Evolutionary conservation across 768 basidiomycete genomes (phyloP), one percentile per base, ranked within the genome.

Genomic region (Lactifluus piperatus): DNA sequence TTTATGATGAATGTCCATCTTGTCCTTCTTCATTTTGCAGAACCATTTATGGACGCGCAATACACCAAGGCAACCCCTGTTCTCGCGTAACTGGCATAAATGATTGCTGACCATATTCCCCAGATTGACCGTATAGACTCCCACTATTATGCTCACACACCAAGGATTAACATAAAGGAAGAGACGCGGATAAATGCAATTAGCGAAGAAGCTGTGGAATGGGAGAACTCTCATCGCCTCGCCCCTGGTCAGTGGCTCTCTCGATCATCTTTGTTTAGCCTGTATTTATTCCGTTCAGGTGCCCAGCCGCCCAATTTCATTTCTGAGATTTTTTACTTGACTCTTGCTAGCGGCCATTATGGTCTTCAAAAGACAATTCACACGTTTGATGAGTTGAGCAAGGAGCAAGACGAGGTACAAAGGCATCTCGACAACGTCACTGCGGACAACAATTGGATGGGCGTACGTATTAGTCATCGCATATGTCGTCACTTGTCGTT

Each of bases 161-260:
- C 76, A 10, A 79, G 92, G 6, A 81, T 98, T 29, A 78, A 90
- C 64, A 72, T 95, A 24, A 82, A 73, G 29, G 95, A 98, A 14
- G 92, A 97, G 69, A 99, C 97, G 0, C 85, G 94, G 51, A 88
- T 99, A 64, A 93, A 92, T 65, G 93, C 93, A 0, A 92, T 91
- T 0, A 87, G 84, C 63, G 88, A 92, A 57, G 94, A 98, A 66
- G 91, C 88, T 1, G 76, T 80, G 22, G 74, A 79, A 57, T 97
- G 91, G 85, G 82, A 75, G 46, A 75, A 80, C 44, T 71, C 76
- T 51, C 77, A 83, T 53, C 72, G 72, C 61, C 67, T 72, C 16
- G 64, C 76, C 44, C 71, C 70, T 51, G 81, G 85, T 83, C 60
- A 10, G 67, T 58, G 27, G 43, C 14, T 20, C 56, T 36, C 9